Evolutionary conservation across 176 grass and related monocot species (phyloP).

Genomic region (Rhynchospora pubera): DNA sequence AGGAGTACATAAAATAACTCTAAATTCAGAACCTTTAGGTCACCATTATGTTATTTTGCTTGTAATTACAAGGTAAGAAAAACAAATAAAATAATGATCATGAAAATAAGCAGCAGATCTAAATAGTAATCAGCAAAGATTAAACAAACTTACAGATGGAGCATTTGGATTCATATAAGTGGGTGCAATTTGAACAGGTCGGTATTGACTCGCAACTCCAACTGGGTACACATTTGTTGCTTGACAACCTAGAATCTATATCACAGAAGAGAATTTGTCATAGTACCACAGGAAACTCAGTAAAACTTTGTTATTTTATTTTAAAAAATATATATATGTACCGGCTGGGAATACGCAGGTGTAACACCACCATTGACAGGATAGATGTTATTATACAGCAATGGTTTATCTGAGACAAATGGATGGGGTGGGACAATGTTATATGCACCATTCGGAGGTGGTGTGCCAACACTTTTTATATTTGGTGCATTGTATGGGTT

Average conservation of each 20-base stretch:
- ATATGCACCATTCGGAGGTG: constrained; percentile 47
- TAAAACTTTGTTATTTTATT: neutral
- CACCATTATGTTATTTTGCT: neutral
- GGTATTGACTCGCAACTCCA: constrained; percentile 13
- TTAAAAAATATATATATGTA: neutral
- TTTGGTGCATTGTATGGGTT: constrained; percentile 48
- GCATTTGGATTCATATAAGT: constrained; percentile 18
- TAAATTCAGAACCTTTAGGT: neutral
- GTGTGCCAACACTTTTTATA: constrained; percentile 27
- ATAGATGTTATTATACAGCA: constrained; percentile 58
- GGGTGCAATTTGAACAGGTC: constrained; percentile 16
- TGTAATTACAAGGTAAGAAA: constrained; percentile 1
- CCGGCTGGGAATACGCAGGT: constrained; percentile 20
- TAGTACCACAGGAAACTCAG: neutral
- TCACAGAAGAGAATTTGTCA: neutral
- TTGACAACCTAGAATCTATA: constrained; percentile 24
- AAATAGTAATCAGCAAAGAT: neutral
- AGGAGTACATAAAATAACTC: neutral
- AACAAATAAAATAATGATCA: neutral
- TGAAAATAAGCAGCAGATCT: neutral
- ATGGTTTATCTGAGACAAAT: constrained; percentile 43
- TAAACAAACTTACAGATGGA: constrained; percentile 13
- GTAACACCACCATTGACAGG: constrained; percentile 40
- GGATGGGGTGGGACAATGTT: constrained; percentile 41
- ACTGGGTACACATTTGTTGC: constrained; percentile 1